Evolutionary conservation across 2,329 filamentous ascomycete genomes (phyloP).

Genomic region (Cytospora leucostoma): DNA sequence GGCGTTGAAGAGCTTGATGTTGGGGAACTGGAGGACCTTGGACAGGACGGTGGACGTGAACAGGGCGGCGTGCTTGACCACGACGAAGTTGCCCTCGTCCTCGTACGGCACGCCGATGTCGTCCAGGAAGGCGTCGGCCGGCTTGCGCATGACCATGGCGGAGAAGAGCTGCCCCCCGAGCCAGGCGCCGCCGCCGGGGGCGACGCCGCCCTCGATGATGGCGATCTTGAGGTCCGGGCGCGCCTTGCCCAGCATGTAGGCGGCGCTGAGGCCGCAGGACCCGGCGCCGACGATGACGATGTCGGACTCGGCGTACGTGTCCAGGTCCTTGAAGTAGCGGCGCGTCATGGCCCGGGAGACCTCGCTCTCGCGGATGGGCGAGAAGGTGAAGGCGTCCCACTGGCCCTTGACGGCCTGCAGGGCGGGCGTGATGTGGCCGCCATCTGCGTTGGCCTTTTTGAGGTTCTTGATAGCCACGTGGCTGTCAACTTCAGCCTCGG

Average conservation of each 20-base stretch:
- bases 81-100: slow-evolving; percentile 84
- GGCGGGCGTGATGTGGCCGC: slow-evolving; percentile 47
- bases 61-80: slow-evolving; percentile 90
- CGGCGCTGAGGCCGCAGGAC: slow-evolving; percentile 81
- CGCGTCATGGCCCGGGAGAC: slow-evolving; percentile 92
- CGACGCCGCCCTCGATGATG: slow-evolving; percentile 84
- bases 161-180: slow-evolving; percentile 92
- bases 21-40: slow-evolving; percentile 80
- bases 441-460: slow-evolving; percentile 44
- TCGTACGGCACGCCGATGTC: slow-evolving; percentile 85
- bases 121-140: slow-evolving; percentile 79
- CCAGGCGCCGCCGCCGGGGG: slow-evolving; percentile 88
- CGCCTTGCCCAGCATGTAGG: slow-evolving; percentile 79
- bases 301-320: slow-evolving; percentile 88
- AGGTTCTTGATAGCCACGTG: slow-evolving; percentile 31
- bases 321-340: slow-evolving; percentile 88
- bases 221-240: slow-evolving; percentile 90
- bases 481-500: slow-evolving; percentile 45
- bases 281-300: slow-evolving; percentile 92
- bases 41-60: slow-evolving; percentile 88
- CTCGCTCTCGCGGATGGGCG: slow-evolving; percentile 86
- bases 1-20: slow-evolving; percentile 96
- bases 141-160: slow-evolving; percentile 94
- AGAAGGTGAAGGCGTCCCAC: slow-evolving; percentile 82
- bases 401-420: slow-evolving; percentile 69